phyloP scores from a whole-genome alignment of 345 rosid species.

The Euphorbia tirucalli region DNA sequence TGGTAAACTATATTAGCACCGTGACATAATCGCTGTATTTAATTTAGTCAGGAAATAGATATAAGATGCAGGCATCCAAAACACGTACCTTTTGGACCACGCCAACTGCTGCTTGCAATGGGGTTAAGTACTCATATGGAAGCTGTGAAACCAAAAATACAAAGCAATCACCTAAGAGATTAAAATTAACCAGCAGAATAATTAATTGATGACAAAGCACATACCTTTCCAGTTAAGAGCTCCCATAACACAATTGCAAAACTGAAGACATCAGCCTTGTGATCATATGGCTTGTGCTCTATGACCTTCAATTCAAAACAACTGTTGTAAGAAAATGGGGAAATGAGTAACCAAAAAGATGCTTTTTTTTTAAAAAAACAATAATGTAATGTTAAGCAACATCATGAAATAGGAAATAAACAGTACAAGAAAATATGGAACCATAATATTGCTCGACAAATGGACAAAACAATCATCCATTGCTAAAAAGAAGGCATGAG shows the following conservation, averaged over 20 bases:
- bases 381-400: background rate
- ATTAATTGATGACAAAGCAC: background rate
- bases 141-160: slow-evolving; percentile 51
- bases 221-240: slow-evolving; percentile 88
- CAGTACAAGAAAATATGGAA: too few relatives aligned
- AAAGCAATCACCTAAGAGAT: background rate
- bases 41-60: too few relatives aligned
- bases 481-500: background rate
- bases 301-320: slow-evolving; percentile 66
- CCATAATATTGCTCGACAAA: too few relatives aligned
- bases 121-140: slow-evolving; percentile 91
- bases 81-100: slow-evolving; percentile 93
- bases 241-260: slow-evolving; percentile 93
- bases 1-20: slow-evolving; percentile 3
- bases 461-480: too few relatives aligned
- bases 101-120: slow-evolving; percentile 95
- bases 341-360: slow-evolving; percentile 16
- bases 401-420: too few relatives aligned
- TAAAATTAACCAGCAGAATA: background rate
- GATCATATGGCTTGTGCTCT: slow-evolving; percentile 96
- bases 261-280: slow-evolving; percentile 94
- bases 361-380: background rate
- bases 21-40: too few relatives aligned
- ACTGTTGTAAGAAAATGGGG: slow-evolving; percentile 30
- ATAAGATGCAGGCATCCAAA: background rate